Conservation (phyloP, 805 yeast species). For the Spathaspora sp. region DNA sequence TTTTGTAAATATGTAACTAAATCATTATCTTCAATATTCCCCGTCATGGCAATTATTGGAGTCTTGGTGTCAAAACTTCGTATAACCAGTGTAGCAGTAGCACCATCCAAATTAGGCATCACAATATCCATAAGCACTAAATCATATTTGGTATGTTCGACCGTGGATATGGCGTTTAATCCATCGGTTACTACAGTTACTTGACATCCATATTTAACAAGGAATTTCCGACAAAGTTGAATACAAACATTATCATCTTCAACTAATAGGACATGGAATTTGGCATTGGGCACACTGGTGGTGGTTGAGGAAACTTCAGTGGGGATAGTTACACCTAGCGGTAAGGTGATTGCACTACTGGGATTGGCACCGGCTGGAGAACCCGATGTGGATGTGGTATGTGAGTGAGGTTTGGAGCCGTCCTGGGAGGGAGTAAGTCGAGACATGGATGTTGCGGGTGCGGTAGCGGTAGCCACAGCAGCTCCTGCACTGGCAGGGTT, state of each 20-base stretch:
- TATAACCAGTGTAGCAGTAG: conserved; percentile 86
- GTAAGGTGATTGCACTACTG: not conserved
- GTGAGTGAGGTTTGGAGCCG: not conserved
- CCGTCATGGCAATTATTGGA: conserved; percentile 94
- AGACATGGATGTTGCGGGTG: not conserved
- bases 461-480: not conserved
- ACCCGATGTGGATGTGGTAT: not conserved
- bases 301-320: conserved; percentile 13
- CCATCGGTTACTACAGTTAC: conserved; percentile 95
- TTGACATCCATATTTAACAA: conserved; percentile 84
- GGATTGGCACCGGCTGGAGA: conserved; percentile 1
- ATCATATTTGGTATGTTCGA: conserved; percentile 70
- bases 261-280: conserved; percentile 69
- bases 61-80: conserved; percentile 79
- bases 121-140: conserved; percentile 83
- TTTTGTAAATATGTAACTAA: conserved; percentile 75
- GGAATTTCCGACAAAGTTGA: conserved; percentile 75
- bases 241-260: conserved; percentile 84
- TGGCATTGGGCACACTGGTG: conserved; percentile 33
- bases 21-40: conserved; percentile 80
- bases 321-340: conserved; percentile 8
- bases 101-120: conserved; percentile 86
- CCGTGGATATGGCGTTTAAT: conserved; percentile 73
- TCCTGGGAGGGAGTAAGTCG: not conserved
- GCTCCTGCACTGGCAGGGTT: conserved; percentile 1